These are phyloP conservation scores for Heteromeles arbutifolia DNA, from an alignment of 306 rosid species.

Conservation along the genomic window DNA sequence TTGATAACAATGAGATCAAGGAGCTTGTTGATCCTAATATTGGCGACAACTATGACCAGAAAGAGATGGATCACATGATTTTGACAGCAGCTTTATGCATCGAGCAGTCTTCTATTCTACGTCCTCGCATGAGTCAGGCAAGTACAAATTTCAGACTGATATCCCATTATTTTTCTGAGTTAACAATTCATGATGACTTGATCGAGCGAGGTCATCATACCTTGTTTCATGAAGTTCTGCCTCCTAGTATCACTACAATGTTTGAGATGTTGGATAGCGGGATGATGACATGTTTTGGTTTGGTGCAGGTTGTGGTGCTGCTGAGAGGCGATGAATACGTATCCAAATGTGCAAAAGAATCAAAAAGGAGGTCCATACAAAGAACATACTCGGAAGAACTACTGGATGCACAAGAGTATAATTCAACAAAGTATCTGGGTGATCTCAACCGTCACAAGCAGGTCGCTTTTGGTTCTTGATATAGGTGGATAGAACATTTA, in stretches of 20 bases:
- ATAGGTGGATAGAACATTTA: background rate
- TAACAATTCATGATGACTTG: too few relatives aligned
- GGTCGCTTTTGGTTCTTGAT: conserved; percentile 41
- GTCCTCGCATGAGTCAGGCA: conserved; percentile 85
- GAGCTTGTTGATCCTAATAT: conserved; percentile 69
- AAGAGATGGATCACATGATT: conserved; percentile 47
- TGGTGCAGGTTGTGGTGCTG: conserved; percentile 42
- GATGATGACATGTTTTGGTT: background rate
- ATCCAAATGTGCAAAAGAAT: conserved; percentile 15
- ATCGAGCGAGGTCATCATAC: background rate
- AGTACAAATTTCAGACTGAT: conserved; percentile 7
- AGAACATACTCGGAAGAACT: conserved; percentile 87
- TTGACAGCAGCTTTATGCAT: conserved; percentile 81
- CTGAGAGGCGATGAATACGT: conserved; percentile 51
- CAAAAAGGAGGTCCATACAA: conserved; percentile 19
- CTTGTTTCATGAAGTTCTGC: background rate
- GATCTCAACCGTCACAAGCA: conserved; percentile 49
- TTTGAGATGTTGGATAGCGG: background rate
- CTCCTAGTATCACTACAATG: background rate
- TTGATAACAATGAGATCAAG: conserved; percentile 31
- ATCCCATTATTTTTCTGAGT: background rate
- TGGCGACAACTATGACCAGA: conserved; percentile 34
- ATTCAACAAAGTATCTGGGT: conserved; percentile 60
- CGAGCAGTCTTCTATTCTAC: conserved; percentile 56
- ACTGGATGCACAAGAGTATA: conserved; percentile 69